Evolutionary conservation across 345 rosid genomes (phyloP), one percentile per base, ranked within the genome.

Genomic region (Diplotaxis tenuifolia): DNA sequence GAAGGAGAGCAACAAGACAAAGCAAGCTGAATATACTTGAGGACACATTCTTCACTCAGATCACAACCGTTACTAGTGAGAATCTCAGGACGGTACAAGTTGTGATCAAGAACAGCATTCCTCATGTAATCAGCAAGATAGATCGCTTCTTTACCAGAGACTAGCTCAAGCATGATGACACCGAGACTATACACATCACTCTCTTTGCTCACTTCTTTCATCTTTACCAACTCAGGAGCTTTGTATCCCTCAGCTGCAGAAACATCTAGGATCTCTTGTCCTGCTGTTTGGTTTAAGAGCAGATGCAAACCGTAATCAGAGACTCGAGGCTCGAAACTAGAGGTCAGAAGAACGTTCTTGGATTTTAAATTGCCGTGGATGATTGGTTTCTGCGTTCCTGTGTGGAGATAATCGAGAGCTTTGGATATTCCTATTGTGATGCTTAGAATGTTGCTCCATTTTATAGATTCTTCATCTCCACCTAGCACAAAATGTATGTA

Each of bases 221-320:
- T 82, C 72, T 94, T 91, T 70, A 88, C 84, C 20, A 94, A 86
- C 84, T 94, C 97, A n/a, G 97, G 96, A 34, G 98, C 90, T 80
- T 86, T 94, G 72, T 94, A 94, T 16, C 98, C 98, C 79, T 86
- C 83, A 12, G 84, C 83, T 14, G 91, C 89, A 5, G 83, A 85
- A n/a, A 82, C 79, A 65, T 94, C 98, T 0, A 91, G 92, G 87
- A 91, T 83, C 80, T 87, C 91, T 73, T 89, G 97, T 25, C 81
- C 95, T 66, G 90, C 75, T 2, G 87, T 58, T 5, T 79, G 83
- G 68, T 88, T 89, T 75, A 94, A 67, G 29, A 91, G 87, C 27
- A 89, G 74, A 80, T 88, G 86, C 27, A 91, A 65, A 20, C 96
- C 88, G 19, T 79, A 87, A 74, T 94, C 98, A 0, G 97, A 89